Conservation (phyloP, 2,329 filamentous ascomycete species). For the Exophiala lecanii-corni region DNA sequence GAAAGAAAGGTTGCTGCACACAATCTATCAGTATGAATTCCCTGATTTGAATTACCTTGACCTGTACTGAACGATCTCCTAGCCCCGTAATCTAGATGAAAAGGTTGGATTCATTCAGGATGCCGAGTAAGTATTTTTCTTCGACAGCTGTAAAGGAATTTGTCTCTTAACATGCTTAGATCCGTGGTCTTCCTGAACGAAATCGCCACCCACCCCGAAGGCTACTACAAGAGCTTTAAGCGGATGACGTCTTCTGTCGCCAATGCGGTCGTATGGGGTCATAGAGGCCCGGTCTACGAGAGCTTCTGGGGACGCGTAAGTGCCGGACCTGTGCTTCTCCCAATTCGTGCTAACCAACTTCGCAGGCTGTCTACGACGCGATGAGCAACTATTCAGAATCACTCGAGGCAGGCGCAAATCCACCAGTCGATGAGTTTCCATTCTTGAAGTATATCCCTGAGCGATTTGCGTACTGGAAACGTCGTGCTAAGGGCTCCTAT, state of each 20-base stretch:
- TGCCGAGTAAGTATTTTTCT: constrained; percentile 9
- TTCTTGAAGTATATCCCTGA: constrained; percentile 19
- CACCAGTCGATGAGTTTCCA: constrained; percentile 23
- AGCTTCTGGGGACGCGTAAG: constrained; percentile 13
- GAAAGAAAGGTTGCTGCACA: constrained; percentile 14
- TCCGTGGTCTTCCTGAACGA: constrained; percentile 11
- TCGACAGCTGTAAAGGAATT: too few species aligned
- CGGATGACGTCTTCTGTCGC: constrained; percentile 22
- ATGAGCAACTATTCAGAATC: constrained; percentile 16
- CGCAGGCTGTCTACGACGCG: constrained; percentile 19
- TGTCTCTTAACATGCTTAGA: background rate
- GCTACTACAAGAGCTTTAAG: constrained; percentile 20
- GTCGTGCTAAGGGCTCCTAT: constrained; percentile 7
- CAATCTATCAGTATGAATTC: constrained; percentile 7
- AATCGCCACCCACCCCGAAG: constrained; percentile 10
- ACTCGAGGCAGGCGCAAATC: constrained; percentile 19
- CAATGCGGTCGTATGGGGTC: constrained; percentile 19
- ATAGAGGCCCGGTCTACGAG: constrained; percentile 10
- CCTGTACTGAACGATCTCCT: constrained; percentile 3
- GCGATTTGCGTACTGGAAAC: constrained; percentile 12
- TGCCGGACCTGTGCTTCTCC: background rate
- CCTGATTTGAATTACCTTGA: background rate
- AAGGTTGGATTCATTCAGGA: constrained; percentile 11
- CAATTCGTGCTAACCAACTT: constrained; percentile 4
- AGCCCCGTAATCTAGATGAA: constrained; percentile 7